Evolutionary conservation across 148 eudicot genomes (phyloP), one percentile per base, ranked within the genome.

Genomic region (Rhododendron mucronatum): DNA sequence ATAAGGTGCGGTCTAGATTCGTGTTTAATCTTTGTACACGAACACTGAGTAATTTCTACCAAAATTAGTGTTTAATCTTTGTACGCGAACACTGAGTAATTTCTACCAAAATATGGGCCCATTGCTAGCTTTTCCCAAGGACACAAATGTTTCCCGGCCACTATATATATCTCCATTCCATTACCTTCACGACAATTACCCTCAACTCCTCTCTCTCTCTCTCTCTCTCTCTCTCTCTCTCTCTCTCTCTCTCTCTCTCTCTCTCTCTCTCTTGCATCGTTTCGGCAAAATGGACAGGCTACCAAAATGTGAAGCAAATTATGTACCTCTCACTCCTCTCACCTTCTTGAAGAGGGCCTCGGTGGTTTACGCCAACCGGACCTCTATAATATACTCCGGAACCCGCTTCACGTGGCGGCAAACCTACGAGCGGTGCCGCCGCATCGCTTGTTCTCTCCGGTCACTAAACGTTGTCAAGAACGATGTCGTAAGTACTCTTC

Each of bases 271-370:
- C 35, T 35, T 4, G 7, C 13, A 39, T 7, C 7, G 3, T 37
- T 44, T 6, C 20, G 63, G 50, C 30, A 57, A 14, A 41, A 96
- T 96, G 99, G 96, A 96, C 4, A 90, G 47, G 30, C 87, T 94
- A 59, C 82, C 89, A 7, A 96, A 95, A 78, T 88, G 93, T 80
- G 89, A 87, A 35, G 99, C 98, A 82, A 96, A 96, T 81, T 94
- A 93, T 87, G 91, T 88, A 1, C 86, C 96, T 20, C 92, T 96
- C 21, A 91, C 96, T 26, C 99, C 99, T 15, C 87, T 94, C 33
- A 92, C 91, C 7, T 96, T 95, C 90, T 71, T 96, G 81, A 94
- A 90, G 80, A 92, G 99, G 76, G 99, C 98, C 18, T 83, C 96
- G 4, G 79, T 26, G 88, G 91, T 89, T 84, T 95, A 96, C 73